phyloP scores from a whole-genome alignment of 2,329 filamentous ascomycete genomes.

The Rhexocercosporidium sp. region DNA sequence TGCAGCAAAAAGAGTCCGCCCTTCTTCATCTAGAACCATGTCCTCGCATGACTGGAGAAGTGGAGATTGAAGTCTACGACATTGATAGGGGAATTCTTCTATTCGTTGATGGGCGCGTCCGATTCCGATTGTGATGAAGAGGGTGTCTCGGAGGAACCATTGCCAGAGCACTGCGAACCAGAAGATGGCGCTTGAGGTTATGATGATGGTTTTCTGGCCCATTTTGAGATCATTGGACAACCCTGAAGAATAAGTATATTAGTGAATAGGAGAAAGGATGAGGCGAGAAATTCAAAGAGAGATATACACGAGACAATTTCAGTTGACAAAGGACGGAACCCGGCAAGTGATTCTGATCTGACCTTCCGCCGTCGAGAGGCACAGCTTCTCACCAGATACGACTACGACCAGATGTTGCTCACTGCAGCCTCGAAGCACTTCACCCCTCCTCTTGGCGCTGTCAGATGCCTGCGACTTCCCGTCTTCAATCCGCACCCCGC shows the following conservation, averaged over 20 bases:
- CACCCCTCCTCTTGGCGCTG: not conserved
- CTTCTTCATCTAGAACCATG: slow-evolving; percentile 30
- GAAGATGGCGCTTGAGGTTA: slow-evolving; percentile 14
- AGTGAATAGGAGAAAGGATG: too few species aligned
- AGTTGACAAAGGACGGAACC: not conserved
- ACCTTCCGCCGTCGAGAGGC: not conserved
- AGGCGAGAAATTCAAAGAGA: too few species aligned
- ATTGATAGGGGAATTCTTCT: slow-evolving; percentile 41
- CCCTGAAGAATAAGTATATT: not conserved
- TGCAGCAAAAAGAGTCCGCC: slow-evolving; percentile 29
- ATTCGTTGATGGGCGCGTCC: slow-evolving; percentile 39
- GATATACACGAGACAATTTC: too few species aligned
- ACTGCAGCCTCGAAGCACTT: not conserved
- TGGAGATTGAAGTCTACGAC: slow-evolving; percentile 20
- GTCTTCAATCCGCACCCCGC: not conserved
- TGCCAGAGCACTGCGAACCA: slow-evolving; percentile 33
- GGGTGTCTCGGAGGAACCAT: slow-evolving; percentile 28
- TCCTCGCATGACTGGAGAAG: slow-evolving; percentile 33
- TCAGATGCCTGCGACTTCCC: not conserved
- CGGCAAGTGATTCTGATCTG: not conserved
- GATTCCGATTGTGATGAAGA: slow-evolving; percentile 38
- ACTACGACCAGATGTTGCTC: too few species aligned
- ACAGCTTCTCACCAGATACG: not conserved
- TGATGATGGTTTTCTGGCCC: slow-evolving; percentile 14
- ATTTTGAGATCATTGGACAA: not conserved